A percentile compares a stretch with the other conserved stretches of the same genome.
These are phyloP conservation scores for Trichoderma sp. DNA, from an alignment of 2,329 filamentous ascomycete genomes.

Conservation along the genomic window DNA sequence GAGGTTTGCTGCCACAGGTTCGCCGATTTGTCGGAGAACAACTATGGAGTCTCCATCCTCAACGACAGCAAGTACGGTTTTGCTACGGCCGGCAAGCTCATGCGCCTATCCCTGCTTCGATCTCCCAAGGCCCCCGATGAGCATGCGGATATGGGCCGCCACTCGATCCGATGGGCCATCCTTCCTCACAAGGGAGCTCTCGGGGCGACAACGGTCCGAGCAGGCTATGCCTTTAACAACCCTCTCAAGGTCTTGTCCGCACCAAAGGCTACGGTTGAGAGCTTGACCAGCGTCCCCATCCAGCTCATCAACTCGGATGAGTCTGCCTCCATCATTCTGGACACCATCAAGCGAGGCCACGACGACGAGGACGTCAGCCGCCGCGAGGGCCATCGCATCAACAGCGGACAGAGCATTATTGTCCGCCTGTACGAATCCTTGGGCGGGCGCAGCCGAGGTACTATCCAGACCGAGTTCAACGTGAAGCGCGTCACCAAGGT, in stretches of 20 bases:
- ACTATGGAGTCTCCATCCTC: slow-evolving; percentile 86
- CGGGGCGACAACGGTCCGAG: slow-evolving; percentile 70
- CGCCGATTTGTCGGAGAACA: slow-evolving; percentile 83
- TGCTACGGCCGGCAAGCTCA: slow-evolving; percentile 80
- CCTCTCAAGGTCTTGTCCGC: slow-evolving; percentile 53
- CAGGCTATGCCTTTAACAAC: slow-evolving; percentile 88
- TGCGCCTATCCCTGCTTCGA: slow-evolving; percentile 83
- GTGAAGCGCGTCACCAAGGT: slow-evolving; percentile 78
- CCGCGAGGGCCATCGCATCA: slow-evolving; percentile 58
- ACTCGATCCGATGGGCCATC: slow-evolving; percentile 86
- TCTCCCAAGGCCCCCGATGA: slow-evolving; percentile 90
- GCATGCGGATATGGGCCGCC: slow-evolving; percentile 89
- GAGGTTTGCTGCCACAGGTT: slow-evolving; percentile 96
- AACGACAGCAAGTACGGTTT: slow-evolving; percentile 98
- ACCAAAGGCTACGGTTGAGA: slow-evolving; percentile 29
- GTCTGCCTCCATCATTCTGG: slow-evolving; percentile 67
- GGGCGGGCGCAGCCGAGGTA: slow-evolving; percentile 74
- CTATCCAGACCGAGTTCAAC: slow-evolving; percentile 63
- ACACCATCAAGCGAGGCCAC: slow-evolving; percentile 90
- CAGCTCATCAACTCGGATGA: slow-evolving; percentile 58
- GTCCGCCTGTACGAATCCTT: slow-evolving; percentile 84
- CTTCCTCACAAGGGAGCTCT: slow-evolving; percentile 77
- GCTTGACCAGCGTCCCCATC: slow-evolving; percentile 48
- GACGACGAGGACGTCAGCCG: slow-evolving; percentile 72
- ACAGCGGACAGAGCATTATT: slow-evolving; percentile 75